These are phyloP conservation scores for Cordyceps sp. DNA, from an alignment of 2,329 filamentous ascomycete genomes.

Conservation along the genomic window DNA sequence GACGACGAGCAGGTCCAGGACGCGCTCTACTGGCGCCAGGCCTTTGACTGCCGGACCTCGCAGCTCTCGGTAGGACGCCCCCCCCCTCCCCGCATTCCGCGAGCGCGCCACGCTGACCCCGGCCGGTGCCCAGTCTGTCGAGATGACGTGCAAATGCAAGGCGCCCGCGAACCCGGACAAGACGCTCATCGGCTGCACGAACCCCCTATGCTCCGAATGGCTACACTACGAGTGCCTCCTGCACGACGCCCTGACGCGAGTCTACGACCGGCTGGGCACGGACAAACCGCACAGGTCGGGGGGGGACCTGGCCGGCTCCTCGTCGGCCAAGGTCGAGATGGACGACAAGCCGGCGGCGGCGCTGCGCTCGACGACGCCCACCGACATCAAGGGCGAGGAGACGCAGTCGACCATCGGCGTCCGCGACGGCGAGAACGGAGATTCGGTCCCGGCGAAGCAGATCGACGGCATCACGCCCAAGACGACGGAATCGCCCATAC, in stretches of 20 bases:
- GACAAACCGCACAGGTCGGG: slow-evolving; percentile 29
- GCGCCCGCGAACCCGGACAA: slow-evolving; percentile 46
- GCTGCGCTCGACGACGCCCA: slow-evolving; percentile 31
- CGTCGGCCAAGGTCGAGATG: slow-evolving; percentile 22
- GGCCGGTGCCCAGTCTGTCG: slow-evolving; percentile 26
- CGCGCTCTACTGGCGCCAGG: slow-evolving; percentile 48
- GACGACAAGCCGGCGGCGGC: slow-evolving; percentile 10
- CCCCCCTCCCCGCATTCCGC: not conserved
- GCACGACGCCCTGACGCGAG: slow-evolving; percentile 32
- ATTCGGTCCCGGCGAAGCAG: slow-evolving; percentile 21
- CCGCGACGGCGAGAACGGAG: slow-evolving; percentile 26
- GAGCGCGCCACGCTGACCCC: too few relatives aligned
- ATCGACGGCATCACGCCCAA: slow-evolving; percentile 12
- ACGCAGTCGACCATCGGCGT: slow-evolving; percentile 36
- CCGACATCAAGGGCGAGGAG: slow-evolving; percentile 30
- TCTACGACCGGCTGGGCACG: slow-evolving; percentile 31
- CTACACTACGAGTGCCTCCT: slow-evolving; percentile 47
- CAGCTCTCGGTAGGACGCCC: slow-evolving; percentile 37
- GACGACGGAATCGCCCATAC: slow-evolving; percentile 14
- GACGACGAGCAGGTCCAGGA: slow-evolving; percentile 47
- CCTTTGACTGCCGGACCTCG: slow-evolving; percentile 37
- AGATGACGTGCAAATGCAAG: slow-evolving; percentile 40
- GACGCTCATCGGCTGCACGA: slow-evolving; percentile 39
- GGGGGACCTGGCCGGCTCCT: slow-evolving; percentile 17
- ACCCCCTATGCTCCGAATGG: slow-evolving; percentile 38